These are phyloP conservation scores for Termitomyces sp. DNA, from an alignment of 768 basidiomycete species.

Conservation along the genomic window DNA sequence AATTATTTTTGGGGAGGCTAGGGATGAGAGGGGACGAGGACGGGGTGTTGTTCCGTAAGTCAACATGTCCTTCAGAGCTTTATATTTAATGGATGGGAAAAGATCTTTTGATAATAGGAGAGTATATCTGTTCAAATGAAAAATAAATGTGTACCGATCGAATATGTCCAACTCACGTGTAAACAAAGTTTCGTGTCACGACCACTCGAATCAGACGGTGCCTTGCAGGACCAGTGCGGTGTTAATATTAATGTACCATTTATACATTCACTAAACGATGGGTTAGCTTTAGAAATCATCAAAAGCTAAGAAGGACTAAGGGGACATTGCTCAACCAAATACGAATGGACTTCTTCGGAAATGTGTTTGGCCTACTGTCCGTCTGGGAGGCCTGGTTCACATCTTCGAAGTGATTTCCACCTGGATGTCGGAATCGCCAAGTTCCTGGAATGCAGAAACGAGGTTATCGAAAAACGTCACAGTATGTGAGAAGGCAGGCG, in stretches of 20 bases:
- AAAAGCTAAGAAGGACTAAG: slow-evolving; percentile 15
- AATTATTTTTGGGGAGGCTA: slow-evolving; percentile 25
- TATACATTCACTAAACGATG: slow-evolving; percentile 24
- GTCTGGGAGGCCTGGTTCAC: slow-evolving; percentile 23
- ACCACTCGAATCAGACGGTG: slow-evolving; percentile 18
- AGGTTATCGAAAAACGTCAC: slow-evolving; percentile 25
- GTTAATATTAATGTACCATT: slow-evolving; percentile 26
- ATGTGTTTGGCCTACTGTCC: slow-evolving; percentile 21
- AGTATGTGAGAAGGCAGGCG: slow-evolving; percentile 20
- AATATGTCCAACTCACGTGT: slow-evolving; percentile 18
- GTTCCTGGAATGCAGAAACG: slow-evolving; percentile 18
- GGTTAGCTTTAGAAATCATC: neutral
- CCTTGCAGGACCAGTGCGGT: slow-evolving; percentile 23
- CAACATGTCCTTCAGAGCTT: slow-evolving; percentile 18
- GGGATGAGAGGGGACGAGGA: slow-evolving; percentile 16
- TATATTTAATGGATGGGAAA: slow-evolving; percentile 19
- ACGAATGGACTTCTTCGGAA: slow-evolving; percentile 27
- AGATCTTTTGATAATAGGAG: slow-evolving; percentile 25
- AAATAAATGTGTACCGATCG: too few relatives aligned
- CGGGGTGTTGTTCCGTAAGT: slow-evolving; percentile 13
- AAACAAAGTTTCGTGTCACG: slow-evolving; percentile 24
- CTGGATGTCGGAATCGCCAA: slow-evolving; percentile 20
- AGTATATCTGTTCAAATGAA: slow-evolving; percentile 19
- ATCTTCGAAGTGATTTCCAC: slow-evolving; percentile 26
- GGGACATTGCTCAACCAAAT: slow-evolving; percentile 34